These are phyloP conservation scores for Pythium dissotocum DNA, from an alignment of 352 stramenopile species.

Conservation along the genomic window DNA sequence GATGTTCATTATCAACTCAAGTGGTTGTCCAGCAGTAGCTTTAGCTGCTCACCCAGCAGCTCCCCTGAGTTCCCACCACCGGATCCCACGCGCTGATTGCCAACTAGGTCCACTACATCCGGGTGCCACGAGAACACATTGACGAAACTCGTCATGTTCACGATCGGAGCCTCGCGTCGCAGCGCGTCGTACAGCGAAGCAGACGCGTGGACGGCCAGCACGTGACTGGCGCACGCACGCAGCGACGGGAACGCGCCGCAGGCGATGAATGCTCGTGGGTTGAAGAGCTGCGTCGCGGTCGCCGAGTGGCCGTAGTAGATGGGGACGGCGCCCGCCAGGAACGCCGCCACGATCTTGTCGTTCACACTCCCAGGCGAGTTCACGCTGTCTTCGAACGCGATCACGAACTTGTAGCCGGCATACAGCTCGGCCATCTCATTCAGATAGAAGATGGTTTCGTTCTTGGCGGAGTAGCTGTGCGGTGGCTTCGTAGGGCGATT, in stretches of 20 bases:
- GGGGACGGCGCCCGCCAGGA: slow-evolving; percentile 55
- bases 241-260: slow-evolving; percentile 43
- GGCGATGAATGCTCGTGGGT: slow-evolving; percentile 52
- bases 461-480: not conserved
- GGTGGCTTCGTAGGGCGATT: not conserved
- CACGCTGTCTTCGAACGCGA: slow-evolving; percentile 66
- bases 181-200: slow-evolving; percentile 39
- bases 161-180: slow-evolving; percentile 32
- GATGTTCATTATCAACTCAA: not conserved
- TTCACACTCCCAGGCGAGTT: slow-evolving; percentile 50
- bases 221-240: slow-evolving; percentile 36
- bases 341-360: slow-evolving; percentile 65
- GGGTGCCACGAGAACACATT: slow-evolving; percentile 50
- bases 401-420: slow-evolving; percentile 57
- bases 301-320: slow-evolving; percentile 58
- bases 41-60: slow-evolving; percentile 8
- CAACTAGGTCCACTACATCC: slow-evolving; percentile 23
- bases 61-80: not conserved
- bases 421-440: slow-evolving; percentile 1
- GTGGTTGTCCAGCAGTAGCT: slow-evolving; percentile 3
- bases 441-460: slow-evolving; percentile 1
- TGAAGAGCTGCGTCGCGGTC: slow-evolving; percentile 43
- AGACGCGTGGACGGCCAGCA: slow-evolving; percentile 42
- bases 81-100: no score
- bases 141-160: slow-evolving; percentile 34